Conservation (phyloP, 2,329 filamentous ascomycete species). For the Tothia fuscella region DNA sequence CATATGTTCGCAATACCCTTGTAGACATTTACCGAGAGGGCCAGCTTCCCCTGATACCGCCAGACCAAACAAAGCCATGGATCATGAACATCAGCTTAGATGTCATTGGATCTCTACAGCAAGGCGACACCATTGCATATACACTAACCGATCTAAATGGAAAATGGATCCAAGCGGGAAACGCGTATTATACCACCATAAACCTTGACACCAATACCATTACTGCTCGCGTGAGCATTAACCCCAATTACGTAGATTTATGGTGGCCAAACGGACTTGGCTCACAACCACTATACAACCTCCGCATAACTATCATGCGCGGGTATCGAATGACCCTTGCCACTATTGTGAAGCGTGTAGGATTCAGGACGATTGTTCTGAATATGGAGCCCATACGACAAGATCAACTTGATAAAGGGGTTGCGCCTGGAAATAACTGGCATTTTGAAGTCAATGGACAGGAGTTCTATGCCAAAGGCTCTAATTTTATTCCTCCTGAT, state of each 20-base stretch:
- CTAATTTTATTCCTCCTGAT: slow-evolving; percentile 51
- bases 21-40: slow-evolving; percentile 48
- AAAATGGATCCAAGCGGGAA: slow-evolving; percentile 25
- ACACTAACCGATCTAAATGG: slow-evolving; percentile 34
- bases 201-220: slow-evolving; percentile 30
- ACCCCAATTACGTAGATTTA: slow-evolving; percentile 35
- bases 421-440: slow-evolving; percentile 47
- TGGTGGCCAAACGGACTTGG: slow-evolving; percentile 52
- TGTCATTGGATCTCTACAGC: slow-evolving; percentile 38
- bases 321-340: slow-evolving; percentile 31
- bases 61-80: slow-evolving; percentile 46
- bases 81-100: slow-evolving; percentile 50
- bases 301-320: slow-evolving; percentile 29
- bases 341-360: slow-evolving; percentile 40
- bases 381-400: slow-evolving; percentile 44
- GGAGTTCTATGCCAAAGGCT: slow-evolving; percentile 52
- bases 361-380: slow-evolving; percentile 50
- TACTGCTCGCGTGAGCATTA: slow-evolving; percentile 36
- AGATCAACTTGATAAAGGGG: slow-evolving; percentile 40
- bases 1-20: slow-evolving; percentile 42
- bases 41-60: slow-evolving; percentile 46
- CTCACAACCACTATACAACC: slow-evolving; percentile 41
- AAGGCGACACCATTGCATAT: slow-evolving; percentile 33
- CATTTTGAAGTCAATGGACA: slow-evolving; percentile 55
- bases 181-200: slow-evolving; percentile 28